Evolutionary conservation across 768 basidiomycete genomes (phyloP).

Genomic region (Collybia mongolica): DNA sequence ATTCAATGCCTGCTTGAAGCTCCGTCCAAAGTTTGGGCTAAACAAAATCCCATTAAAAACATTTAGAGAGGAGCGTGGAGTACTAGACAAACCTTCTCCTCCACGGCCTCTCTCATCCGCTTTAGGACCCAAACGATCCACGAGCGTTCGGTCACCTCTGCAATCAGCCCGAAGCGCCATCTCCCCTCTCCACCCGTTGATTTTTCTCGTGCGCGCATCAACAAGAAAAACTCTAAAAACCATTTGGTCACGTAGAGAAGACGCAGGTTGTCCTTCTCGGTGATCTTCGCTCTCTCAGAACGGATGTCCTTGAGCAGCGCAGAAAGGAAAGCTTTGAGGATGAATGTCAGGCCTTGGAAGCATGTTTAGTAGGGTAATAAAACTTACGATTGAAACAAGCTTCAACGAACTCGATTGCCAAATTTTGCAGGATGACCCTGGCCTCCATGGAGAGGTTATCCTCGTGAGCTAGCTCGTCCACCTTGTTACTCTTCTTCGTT

Average conservation of each 20-base stretch:
- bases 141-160: slow-evolving; percentile 80
- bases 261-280: slow-evolving; percentile 93
- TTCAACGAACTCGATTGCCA: slow-evolving; percentile 75
- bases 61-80: slow-evolving; percentile 1
- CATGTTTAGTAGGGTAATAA: slow-evolving; percentile 5
- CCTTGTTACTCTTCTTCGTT: slow-evolving; percentile 55
- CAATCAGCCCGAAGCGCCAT: slow-evolving; percentile 74
- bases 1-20: slow-evolving; percentile 91
- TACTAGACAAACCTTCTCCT: slow-evolving; percentile 72
- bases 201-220: slow-evolving; percentile 41
- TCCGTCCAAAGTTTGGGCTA: slow-evolving; percentile 95
- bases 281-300: slow-evolving; percentile 87
- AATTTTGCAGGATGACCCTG: slow-evolving; percentile 57
- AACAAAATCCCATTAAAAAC: slow-evolving; percentile 5
- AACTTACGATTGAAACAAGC: slow-evolving; percentile 86
- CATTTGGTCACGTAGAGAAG: slow-evolving; percentile 86
- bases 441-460: slow-evolving; percentile 72
- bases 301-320: slow-evolving; percentile 90
- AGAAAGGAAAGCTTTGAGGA: slow-evolving; percentile 73
- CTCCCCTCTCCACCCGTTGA: slow-evolving; percentile 24
- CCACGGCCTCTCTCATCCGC: slow-evolving; percentile 85
- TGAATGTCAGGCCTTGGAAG: slow-evolving; percentile 13
- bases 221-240: slow-evolving; percentile 90
- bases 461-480: slow-evolving; percentile 67
- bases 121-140: slow-evolving; percentile 91